These are phyloP conservation scores for Hypomontagnella monticulosa DNA, from an alignment of 495 filamentous ascomycete species.

Conservation along the genomic window DNA sequence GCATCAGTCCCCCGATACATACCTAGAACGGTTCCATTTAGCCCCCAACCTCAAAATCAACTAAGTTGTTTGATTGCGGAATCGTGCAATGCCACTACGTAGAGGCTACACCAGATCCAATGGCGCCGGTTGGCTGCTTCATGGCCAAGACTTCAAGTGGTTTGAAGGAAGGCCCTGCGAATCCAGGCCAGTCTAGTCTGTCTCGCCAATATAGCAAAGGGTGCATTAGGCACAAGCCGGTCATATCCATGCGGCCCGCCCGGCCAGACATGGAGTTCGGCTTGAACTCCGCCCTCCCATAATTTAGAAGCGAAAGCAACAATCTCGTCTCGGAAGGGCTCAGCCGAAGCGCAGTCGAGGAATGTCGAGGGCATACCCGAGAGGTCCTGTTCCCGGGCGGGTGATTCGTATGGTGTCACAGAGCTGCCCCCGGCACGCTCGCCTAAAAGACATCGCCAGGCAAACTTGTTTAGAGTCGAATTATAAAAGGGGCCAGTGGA, in stretches of 20 bases:
- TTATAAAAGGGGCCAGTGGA: conserved; percentile 47
- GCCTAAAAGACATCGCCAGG: conserved; percentile 47
- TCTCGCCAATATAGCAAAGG: conserved; percentile 44
- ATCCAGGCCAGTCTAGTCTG: conserved; percentile 47
- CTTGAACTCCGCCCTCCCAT: conserved; percentile 46
- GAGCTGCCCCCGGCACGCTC: conserved; percentile 43
- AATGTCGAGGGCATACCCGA: conserved; percentile 45
- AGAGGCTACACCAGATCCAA: conserved; percentile 16
- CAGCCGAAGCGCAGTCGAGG: conserved; percentile 48
- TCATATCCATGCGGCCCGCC: conserved; percentile 49
- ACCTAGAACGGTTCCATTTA: conserved; percentile 16
- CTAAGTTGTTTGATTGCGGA: conserved; percentile 32
- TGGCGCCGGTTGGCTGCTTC: not conserved
- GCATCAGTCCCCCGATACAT: conserved; percentile 3
- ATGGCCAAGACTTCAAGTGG: conserved; percentile 31
- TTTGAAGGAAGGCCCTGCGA: conserved; percentile 40
- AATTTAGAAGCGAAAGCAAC: conserved; percentile 49
- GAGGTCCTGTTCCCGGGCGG: conserved; percentile 47
- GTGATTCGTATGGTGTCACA: conserved; percentile 47
- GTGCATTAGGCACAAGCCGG: conserved; percentile 43
- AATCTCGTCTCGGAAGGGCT: conserved; percentile 51
- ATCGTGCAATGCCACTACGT: conserved; percentile 28
- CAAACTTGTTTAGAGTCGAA: conserved; percentile 47
- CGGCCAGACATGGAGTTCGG: conserved; percentile 52
- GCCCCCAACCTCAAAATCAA: conserved; percentile 14